Base-by-base conservation (phyloP, 2,329 filamentous ascomycete genomes). In the Fusarium brachygibbosum region DNA sequence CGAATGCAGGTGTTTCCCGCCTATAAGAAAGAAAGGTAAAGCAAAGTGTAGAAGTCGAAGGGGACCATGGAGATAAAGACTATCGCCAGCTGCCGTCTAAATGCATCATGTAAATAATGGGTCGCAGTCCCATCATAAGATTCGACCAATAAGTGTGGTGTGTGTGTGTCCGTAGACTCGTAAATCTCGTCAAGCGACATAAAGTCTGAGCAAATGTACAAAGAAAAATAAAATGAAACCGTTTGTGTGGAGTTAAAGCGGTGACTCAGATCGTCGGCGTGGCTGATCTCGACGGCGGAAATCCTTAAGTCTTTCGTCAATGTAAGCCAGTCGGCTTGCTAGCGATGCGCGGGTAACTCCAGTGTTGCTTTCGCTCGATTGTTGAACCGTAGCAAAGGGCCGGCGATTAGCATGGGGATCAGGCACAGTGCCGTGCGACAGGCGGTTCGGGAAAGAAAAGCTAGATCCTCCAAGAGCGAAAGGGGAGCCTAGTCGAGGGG, bases 381-480 rank as follows among this genome's bases (percentile, higher is more conserved):
- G 84, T 68, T 88, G 86, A 35, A 88, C 80, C 0, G 87, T 90
- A 13, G 87, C 84, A 75, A 87, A 89, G 3, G 86, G 86, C 29
- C 84, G 82, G 6, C 83, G 81, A 58, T 84, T 77, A 53, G 81
- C 76, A 21, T 81, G 79, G 50, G 83, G 70, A 48, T 85, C 82
- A 34, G 87, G 79, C 40, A 79, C 80, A 14, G 79, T 77, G 4
- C 82, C 81, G 68, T 84, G 83, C 32, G 82, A 84, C 31, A 85
- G 76, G 40, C 88, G 83, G 60, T 86, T 87, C n/a, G 88, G 88
- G 66, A 90, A 88, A 45, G 88, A 90, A 72, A 87, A 83, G 76
- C 85, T 88, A 14, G 84, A 81, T 57, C 77, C 80, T 12, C 81
- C 75, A 34, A 81, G 81, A 10, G 82, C 79, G 66, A 90, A 90